phyloP scores from a whole-genome alignment of 371 early-diverging fungal genomes.

The Lichtheimia ramosa region DNA sequence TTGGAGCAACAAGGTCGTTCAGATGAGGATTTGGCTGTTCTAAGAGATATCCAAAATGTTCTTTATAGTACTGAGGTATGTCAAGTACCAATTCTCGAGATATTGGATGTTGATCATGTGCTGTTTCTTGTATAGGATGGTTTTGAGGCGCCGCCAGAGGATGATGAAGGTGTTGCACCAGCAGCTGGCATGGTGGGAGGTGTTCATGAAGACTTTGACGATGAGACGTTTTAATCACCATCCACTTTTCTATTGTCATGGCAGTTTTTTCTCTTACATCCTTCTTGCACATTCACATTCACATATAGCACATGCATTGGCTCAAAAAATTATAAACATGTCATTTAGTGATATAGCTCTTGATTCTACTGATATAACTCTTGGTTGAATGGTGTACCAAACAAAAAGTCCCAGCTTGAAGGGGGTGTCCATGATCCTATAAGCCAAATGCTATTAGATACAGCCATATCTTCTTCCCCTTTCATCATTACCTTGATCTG shows the following conservation, averaged over 20 bases:
- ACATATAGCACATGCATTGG: too few relatives aligned
- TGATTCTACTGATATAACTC: slow-evolving; percentile 45
- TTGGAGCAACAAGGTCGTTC: slow-evolving; percentile 27
- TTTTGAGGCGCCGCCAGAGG: slow-evolving; percentile 43
- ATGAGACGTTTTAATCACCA: slow-evolving; percentile 51
- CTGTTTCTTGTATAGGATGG: slow-evolving; percentile 24
- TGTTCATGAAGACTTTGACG: slow-evolving; percentile 34
- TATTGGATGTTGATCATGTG: not conserved
- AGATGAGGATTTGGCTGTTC: slow-evolving; percentile 27
- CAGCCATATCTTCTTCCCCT: slow-evolving; percentile 7
- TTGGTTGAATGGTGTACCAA: slow-evolving; percentile 45
- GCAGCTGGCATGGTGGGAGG: slow-evolving; percentile 9
- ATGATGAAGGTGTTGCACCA: slow-evolving; percentile 9
- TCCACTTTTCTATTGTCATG: not conserved
- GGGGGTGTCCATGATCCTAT: slow-evolving; percentile 61
- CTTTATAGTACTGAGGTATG: slow-evolving; percentile 81
- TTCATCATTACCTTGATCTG: slow-evolving; percentile 11
- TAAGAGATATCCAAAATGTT: slow-evolving; percentile 77
- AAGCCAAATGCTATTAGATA: not conserved
- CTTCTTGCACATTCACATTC: too few relatives aligned
- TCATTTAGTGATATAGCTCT: slow-evolving; percentile 35
- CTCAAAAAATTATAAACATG: too few relatives aligned
- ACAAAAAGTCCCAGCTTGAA: slow-evolving; percentile 68
- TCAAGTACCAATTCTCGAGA: not conserved
- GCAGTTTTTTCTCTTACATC: too few relatives aligned